Evolutionary conservation across 2,329 filamentous ascomycete species (phyloP), one percentile per base, ranked within the genome.

Genomic region (Myotisia sp.): DNA sequence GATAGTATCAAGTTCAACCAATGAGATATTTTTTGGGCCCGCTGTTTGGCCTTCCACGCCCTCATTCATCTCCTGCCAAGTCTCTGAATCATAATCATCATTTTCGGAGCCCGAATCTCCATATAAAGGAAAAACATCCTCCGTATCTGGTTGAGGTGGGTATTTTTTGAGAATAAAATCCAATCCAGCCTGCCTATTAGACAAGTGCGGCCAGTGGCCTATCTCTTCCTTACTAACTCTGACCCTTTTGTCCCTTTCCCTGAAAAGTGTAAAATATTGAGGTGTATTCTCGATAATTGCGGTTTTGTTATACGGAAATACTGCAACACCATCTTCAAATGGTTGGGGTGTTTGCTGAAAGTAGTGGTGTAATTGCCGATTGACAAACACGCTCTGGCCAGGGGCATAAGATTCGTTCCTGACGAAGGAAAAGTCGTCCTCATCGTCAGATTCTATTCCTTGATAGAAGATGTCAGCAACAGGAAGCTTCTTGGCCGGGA

Each of bases 61-160:
- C 19, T 68, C 58, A 29, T 76, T 64, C 6, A 80, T 76, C 46
- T 81, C 76, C 27, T 55, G 56, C 60, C 65, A 68, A 0, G 71
- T 76, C 22, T 70, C 64, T 7, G 67, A 60, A 44, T 80, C 75
- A 41, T 67, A 70, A 19, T 67, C 60, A 3, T 64, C 64, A n/a
- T n/a, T n/a, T 44, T 63, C 58, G 5, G 58, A 58, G 1, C 55
- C 59, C 1, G 72, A 76, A 3, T 77, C 69, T 4, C 71, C 70
- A 45, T 67, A 70, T 0, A 59, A 14, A 12, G 70, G 68, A 5
- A 70, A 53, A 6, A 61, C 44, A 14, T 65, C 52, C 31, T 68
- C 60, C 7, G 55, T 54, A 18, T 54, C 55, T 23, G 53, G 48
- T 19, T 55, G 41, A 5, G 47, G 45, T n/a, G 53, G 56, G 36